These are phyloP conservation scores for Arabidopsis hybrid DNA, from an alignment of 441 rosid genomes.

Conservation along the genomic window DNA sequence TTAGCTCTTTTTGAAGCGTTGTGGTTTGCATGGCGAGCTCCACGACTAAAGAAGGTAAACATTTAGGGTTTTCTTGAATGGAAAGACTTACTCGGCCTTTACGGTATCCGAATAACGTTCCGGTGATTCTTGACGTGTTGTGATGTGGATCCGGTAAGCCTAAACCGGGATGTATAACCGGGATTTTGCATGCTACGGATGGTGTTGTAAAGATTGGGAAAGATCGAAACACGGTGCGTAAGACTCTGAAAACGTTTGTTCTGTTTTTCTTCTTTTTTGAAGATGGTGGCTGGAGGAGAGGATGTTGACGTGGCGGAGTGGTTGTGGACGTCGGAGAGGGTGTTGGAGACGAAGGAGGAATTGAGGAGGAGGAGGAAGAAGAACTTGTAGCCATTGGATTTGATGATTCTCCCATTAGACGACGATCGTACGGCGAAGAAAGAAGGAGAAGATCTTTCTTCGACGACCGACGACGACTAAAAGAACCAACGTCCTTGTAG, in stretches of 20 bases:
- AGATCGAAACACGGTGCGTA: constrained; percentile 45
- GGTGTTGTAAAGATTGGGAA: constrained; percentile 46
- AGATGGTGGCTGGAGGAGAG: constrained; percentile 38
- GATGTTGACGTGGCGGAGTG: constrained; percentile 17
- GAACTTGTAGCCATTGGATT: constrained; percentile 19
- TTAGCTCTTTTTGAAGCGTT: constrained; percentile 41
- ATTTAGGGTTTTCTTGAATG: constrained; percentile 45
- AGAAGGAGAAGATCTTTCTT: constrained; percentile 30
- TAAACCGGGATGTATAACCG: constrained; percentile 37
- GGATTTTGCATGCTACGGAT: constrained; percentile 41
- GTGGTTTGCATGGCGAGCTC: constrained; percentile 46
- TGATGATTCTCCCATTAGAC: constrained; percentile 20
- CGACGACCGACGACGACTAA: constrained; percentile 38
- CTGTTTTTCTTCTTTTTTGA: constrained; percentile 32
- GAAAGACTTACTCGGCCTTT: constrained; percentile 45
- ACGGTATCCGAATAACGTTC: constrained; percentile 48
- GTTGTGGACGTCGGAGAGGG: not conserved
- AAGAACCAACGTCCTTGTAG: constrained; percentile 21
- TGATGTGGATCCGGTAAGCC: constrained; percentile 33
- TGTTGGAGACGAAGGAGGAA: not conserved
- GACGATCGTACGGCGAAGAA: constrained; percentile 39
- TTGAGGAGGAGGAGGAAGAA: constrained; percentile 24
- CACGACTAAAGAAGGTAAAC: constrained; percentile 37
- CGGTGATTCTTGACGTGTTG: constrained; percentile 41
- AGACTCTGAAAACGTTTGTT: constrained; percentile 28